Evolutionary conservation across 2,329 filamentous ascomycete species (phyloP), one percentile per base, ranked within the genome.

Genomic region (Aspergillus udagawae): DNA sequence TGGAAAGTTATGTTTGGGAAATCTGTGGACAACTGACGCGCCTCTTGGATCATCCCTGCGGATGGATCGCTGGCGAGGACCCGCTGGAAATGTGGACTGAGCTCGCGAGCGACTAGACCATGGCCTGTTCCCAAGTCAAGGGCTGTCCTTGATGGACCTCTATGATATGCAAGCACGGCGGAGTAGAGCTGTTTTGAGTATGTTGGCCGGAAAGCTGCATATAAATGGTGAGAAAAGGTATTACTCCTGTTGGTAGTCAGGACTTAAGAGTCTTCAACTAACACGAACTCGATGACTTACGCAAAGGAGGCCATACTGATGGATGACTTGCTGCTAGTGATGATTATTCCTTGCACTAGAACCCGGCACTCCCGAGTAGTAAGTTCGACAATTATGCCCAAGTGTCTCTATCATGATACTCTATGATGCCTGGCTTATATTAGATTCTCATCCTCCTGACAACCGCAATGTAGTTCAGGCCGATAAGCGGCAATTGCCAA

Each of bases 1-100:
- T 70, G 75, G 63, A 83, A 85, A 0, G 71, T 69, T 54, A 86
- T 76, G 50, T 81, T 82, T 5, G 73, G 20, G 4, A 51, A 49
- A 17, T 1, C 14, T 1, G 10, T 47, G 4, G 56, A 20, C 3
- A 69, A 64, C 6, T 61, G 47, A 9, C 56, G 49, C 0, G 75
- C 74, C 58, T 75, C 68, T 41, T 65, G 63, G 51, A 77, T 69
- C 59, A 61, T 61, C 20, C 57, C 57, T 7, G 27, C 44, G 4
- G 59, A 61, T 23, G 57, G 59, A 47, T 61, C 59, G 42, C 57
- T 52, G 21, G 41, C 55, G 21, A 48, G 35, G n/a, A 57, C 35
- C 2, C 44, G 14, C 10, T 23, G 9, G 29, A 57, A 53, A 12
- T 14, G 29, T 17, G 28, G 5, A 20, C 50, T 50, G 25, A 54